phyloP scores from a whole-genome alignment of 352 stramenopile genomes.

The Bremia lactucae region DNA sequence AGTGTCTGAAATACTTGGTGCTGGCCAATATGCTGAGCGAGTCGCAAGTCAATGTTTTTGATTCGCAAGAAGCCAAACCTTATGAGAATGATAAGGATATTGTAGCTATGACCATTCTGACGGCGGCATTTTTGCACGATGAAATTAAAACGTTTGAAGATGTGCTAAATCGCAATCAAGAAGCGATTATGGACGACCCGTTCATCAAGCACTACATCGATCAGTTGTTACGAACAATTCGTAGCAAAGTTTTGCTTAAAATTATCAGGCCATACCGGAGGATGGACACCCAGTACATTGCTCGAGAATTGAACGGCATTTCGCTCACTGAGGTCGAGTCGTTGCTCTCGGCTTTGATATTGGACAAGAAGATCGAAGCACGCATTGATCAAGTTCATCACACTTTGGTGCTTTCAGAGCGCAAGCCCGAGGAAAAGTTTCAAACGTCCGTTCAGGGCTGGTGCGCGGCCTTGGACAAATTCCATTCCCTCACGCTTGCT shows the following conservation, averaged over 20 bases:
- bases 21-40: constrained; percentile 92
- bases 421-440: constrained; percentile 61
- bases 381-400: constrained; percentile 88
- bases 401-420: constrained; percentile 59
- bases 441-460: constrained; percentile 48
- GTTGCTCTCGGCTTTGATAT: constrained; percentile 86
- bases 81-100: constrained; percentile 94
- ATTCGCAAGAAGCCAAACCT: constrained; percentile 87
- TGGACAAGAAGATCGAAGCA: constrained; percentile 88
- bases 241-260: constrained; percentile 90
- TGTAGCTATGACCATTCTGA: constrained; percentile 91
- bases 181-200: constrained; percentile 89
- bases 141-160: constrained; percentile 92
- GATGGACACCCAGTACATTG: constrained; percentile 89
- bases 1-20: constrained; percentile 92
- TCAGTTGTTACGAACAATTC: constrained; percentile 89
- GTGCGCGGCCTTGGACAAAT: constrained; percentile 64
- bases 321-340: constrained; percentile 86
- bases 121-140: constrained; percentile 90
- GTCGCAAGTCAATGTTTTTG: constrained; percentile 92
- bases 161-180: constrained; percentile 80
- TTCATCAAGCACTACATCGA: constrained; percentile 94
- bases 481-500: constrained; percentile 54
- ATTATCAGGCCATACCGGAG: constrained; percentile 90
- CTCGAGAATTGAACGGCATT: constrained; percentile 89